phyloP scores from a whole-genome alignment of 2,329 filamentous ascomycete genomes.

The Paecilomyces variotii region DNA sequence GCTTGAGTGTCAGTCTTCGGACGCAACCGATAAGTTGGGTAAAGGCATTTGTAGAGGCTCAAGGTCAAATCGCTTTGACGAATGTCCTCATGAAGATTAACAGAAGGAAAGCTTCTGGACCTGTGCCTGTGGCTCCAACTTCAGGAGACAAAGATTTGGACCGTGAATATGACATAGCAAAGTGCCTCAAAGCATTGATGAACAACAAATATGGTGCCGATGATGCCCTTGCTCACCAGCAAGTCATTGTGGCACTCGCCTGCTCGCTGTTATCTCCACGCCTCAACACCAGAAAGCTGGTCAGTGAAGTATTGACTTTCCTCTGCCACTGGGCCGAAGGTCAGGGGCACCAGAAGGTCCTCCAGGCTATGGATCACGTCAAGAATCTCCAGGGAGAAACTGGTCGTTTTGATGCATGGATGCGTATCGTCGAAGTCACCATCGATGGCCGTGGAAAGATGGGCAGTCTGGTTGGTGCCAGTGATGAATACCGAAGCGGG shows the following conservation, averaged over 20 bases:
- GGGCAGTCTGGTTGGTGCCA: slow-evolving; percentile 93
- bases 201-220: slow-evolving; percentile 99
- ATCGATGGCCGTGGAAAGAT: slow-evolving; percentile 97
- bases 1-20: slow-evolving; percentile 84
- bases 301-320: slow-evolving; percentile 94
- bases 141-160: slow-evolving; percentile 72
- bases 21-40: slow-evolving; percentile 99
- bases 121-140: slow-evolving; percentile 52
- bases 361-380: slow-evolving; percentile 86
- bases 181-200: slow-evolving; percentile 94
- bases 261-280: slow-evolving; percentile 82
- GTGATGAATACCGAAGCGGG: slow-evolving; percentile 89
- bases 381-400: slow-evolving; percentile 85
- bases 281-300: slow-evolving; percentile 84
- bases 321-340: slow-evolving; percentile 89
- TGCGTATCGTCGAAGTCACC: slow-evolving; percentile 95
- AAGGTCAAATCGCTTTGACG: slow-evolving; percentile 91
- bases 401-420: slow-evolving; percentile 95
- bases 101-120: slow-evolving; percentile 69
- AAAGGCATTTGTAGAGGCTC: slow-evolving; percentile 89
- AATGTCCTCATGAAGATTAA: slow-evolving; percentile 93
- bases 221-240: slow-evolving; percentile 82
- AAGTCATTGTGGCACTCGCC: slow-evolving; percentile 79
- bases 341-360: slow-evolving; percentile 83
- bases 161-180: slow-evolving; percentile 92